A percentile compares a stretch with the other conserved stretches of the same genome.
Evolutionary conservation across 192 early-diverging fungal genomes (phyloP).

Genomic region (Umbelopsis isabellina): DNA sequence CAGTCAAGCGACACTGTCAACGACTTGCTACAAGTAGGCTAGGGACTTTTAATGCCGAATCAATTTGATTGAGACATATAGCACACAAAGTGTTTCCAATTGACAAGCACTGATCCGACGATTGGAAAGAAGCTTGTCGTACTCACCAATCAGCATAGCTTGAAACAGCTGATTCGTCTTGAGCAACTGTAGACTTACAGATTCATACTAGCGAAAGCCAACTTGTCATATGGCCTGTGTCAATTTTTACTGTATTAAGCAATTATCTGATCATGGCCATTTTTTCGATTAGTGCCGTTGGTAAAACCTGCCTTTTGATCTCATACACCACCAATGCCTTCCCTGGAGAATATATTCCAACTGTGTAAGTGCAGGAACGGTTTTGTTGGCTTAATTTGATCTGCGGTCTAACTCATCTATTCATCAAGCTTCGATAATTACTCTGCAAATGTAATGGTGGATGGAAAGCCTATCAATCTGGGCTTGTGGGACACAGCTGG

Average conservation of each 20-base stretch:
- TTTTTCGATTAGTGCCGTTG: conserved; percentile 69
- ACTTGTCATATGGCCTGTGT: too few relatives aligned
- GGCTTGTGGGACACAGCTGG: conserved; percentile 99
- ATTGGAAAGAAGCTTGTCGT: too few relatives aligned
- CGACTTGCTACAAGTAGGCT: too few relatives aligned
- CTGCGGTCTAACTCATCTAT: background rate
- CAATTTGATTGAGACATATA: too few relatives aligned
- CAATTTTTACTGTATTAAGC: background rate
- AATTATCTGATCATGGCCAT: background rate
- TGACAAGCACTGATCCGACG: too few relatives aligned
- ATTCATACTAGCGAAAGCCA: too few relatives aligned
- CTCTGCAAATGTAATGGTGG: conserved; percentile 98
- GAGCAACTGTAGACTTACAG: too few relatives aligned
- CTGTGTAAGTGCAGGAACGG: conserved; percentile 77
- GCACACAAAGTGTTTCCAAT: too few relatives aligned
- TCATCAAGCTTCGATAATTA: conserved; percentile 92
- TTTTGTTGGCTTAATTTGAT: background rate
- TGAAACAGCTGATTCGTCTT: too few relatives aligned
- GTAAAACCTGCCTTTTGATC: conserved; percentile 96
- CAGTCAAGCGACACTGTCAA: too few relatives aligned
- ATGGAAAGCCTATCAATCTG: conserved; percentile 97
- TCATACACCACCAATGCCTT: conserved; percentile 99
- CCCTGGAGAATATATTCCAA: conserved; percentile 99
- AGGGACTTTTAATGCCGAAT: too few relatives aligned
- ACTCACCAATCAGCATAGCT: too few relatives aligned